These are phyloP conservation scores for Kazachstania sp. DNA, from an alignment of 1,139 yeast genomes.

Conservation along the genomic window DNA sequence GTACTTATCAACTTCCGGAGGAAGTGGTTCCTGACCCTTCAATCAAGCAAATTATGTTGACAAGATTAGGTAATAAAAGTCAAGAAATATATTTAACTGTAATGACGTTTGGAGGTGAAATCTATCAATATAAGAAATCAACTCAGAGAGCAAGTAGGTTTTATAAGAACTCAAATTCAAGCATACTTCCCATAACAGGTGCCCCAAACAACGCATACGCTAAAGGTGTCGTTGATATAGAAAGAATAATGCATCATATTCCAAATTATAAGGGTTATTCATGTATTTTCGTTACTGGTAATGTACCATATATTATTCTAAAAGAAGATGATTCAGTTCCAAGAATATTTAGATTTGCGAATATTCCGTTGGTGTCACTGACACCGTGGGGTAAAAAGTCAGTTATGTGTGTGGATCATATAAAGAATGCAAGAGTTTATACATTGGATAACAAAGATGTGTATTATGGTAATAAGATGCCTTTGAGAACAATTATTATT, in stretches of 20 bases:
- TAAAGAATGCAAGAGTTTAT: conserved; percentile 64
- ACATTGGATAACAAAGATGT: conserved; percentile 34
- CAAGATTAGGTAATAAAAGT: conserved; percentile 52
- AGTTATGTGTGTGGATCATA: conserved; percentile 62
- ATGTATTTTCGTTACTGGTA: conserved; percentile 67
- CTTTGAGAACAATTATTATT: conserved; percentile 41
- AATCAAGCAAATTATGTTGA: conserved; percentile 60
- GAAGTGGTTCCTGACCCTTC: conserved; percentile 63
- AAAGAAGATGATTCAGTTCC: conserved; percentile 61
- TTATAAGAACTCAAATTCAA: conserved; percentile 40
- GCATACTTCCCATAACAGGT: conserved; percentile 47
- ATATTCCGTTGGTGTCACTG: conserved; percentile 55
- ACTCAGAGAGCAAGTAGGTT: conserved; percentile 39
- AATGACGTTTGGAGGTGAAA: conserved; percentile 73
- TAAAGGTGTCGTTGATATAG: conserved; percentile 53
- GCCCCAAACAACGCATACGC: conserved; percentile 73
- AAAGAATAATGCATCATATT: conserved; percentile 57
- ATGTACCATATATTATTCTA: conserved; percentile 58
- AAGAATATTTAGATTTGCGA: conserved; percentile 58
- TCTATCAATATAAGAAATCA: conserved; percentile 54
- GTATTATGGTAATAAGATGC: conserved; percentile 57
- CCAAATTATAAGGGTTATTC: conserved; percentile 51
- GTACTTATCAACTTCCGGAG: conserved; percentile 49
- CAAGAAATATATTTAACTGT: conserved; percentile 57
- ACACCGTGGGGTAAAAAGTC: conserved; percentile 29